These are phyloP conservation scores for Penicillium canescens DNA, from an alignment of 495 filamentous ascomycete genomes.

Conservation along the genomic window DNA sequence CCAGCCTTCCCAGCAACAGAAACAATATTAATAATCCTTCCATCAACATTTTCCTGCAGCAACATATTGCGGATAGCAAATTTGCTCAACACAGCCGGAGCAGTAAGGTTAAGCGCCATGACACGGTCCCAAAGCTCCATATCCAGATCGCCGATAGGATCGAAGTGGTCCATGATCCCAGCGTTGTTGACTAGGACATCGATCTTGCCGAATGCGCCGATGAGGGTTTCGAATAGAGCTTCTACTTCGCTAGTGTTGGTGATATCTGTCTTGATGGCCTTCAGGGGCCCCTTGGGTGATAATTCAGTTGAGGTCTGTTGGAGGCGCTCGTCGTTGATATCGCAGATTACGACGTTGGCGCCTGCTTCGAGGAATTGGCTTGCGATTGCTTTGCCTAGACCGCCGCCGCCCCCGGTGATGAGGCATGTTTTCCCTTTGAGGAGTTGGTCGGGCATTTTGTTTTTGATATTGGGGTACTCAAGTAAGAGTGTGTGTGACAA, in stretches of 20 bases:
- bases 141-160: slow-evolving; percentile 51
- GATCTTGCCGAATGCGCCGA: slow-evolving; percentile 31
- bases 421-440: slow-evolving; percentile 39
- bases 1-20: slow-evolving; percentile 36
- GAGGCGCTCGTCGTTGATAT: slow-evolving; percentile 35
- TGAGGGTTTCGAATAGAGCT: slow-evolving; percentile 35
- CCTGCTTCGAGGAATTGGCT: slow-evolving; percentile 36
- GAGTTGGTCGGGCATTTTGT: slow-evolving; percentile 23
- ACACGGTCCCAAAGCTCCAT: slow-evolving; percentile 57
- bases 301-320: slow-evolving; percentile 38
- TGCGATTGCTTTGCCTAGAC: slow-evolving; percentile 47
- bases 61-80: slow-evolving; percentile 51
- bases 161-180: slow-evolving; percentile 58
- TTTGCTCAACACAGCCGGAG: slow-evolving; percentile 54
- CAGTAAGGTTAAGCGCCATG: slow-evolving; percentile 60
- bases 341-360: slow-evolving; percentile 45
- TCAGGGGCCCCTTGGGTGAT: slow-evolving; percentile 36
- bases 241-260: slow-evolving; percentile 32
- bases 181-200: slow-evolving; percentile 48
- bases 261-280: slow-evolving; percentile 43
- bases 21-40: slow-evolving; percentile 41
- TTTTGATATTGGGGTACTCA: not conserved
- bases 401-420: slow-evolving; percentile 42
- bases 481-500: too few relatives aligned
- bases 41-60: slow-evolving; percentile 24